phyloP scores from a whole-genome alignment of 257 asterid species.

The Perilla frutescens region DNA sequence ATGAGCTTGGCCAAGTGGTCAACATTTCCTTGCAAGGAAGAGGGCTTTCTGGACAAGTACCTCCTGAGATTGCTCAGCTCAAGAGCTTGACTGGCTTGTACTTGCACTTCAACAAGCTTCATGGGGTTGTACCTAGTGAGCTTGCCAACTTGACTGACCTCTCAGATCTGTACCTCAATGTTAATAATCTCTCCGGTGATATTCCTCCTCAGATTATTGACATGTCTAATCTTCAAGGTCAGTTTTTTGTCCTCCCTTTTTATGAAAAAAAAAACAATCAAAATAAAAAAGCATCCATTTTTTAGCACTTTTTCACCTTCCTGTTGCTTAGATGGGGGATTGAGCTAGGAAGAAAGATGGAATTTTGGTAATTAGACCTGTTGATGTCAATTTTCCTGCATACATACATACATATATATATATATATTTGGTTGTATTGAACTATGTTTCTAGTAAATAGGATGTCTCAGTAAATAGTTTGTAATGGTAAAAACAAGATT shows the following conservation, averaged over 20 bases:
- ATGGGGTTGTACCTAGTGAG: slow-evolving; percentile 83
- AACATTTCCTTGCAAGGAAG: slow-evolving; percentile 91
- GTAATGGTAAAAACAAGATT: not conserved
- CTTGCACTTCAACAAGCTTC: slow-evolving; percentile 89
- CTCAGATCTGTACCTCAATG: slow-evolving; percentile 88
- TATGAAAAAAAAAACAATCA: no score
- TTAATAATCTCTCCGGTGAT: slow-evolving; percentile 79
- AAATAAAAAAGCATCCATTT: not conserved
- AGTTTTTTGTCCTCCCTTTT: slow-evolving; percentile 18
- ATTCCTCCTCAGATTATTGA: slow-evolving; percentile 77
- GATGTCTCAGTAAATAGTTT: not conserved
- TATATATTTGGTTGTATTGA: not conserved
- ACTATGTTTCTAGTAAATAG: not conserved
- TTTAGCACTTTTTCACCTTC: not conserved
- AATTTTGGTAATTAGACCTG: slow-evolving; percentile 41
- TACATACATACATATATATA: no score
- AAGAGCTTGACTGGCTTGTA: slow-evolving; percentile 82
- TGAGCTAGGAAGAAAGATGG: slow-evolving; percentile 13
- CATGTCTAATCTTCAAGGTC: slow-evolving; percentile 82
- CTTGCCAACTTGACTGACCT: slow-evolving; percentile 71
- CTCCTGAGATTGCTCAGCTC: slow-evolving; percentile 86
- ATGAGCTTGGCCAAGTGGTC: slow-evolving; percentile 72
- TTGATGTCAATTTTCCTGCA: slow-evolving; percentile 15
- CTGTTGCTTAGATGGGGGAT: not conserved
- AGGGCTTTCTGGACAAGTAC: slow-evolving; percentile 78